Conservation (phyloP, 225 moss, liverwort and hornwort species). For the Takakia lepidozioides region DNA sequence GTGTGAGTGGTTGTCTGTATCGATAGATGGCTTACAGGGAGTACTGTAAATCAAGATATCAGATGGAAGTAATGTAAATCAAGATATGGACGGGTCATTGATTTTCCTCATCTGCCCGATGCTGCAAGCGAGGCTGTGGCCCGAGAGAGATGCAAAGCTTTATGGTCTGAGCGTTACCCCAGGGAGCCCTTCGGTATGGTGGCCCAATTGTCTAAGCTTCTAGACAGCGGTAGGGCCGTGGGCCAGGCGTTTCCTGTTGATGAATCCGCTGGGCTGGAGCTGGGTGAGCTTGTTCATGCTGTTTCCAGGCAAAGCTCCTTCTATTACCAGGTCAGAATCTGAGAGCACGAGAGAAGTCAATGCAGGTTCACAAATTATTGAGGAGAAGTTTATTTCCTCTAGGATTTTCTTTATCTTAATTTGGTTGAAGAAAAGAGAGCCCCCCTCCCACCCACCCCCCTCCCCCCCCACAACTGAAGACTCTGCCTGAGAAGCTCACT, state of each 20-base stretch:
- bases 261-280: conserved; percentile 22
- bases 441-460: too few species aligned
- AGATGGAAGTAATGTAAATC: too few species aligned
- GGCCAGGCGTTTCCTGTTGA: conserved; percentile 29
- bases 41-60: conserved; percentile 44
- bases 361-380: too few species aligned
- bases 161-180: conserved; percentile 41
- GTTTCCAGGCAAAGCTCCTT: conserved; percentile 84
- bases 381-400: too few species aligned
- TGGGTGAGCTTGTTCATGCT: conserved; percentile 39
- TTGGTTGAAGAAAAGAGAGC: too few species aligned
- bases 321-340: conserved; percentile 85
- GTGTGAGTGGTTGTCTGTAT: background rate
- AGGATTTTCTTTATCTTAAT: too few species aligned
- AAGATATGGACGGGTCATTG: conserved; percentile 46
- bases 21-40: conserved; percentile 59
- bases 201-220: conserved; percentile 47
- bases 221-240: conserved; percentile 17
- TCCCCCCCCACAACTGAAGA: too few species aligned
- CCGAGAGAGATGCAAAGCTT: conserved; percentile 41
- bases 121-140: conserved; percentile 48
- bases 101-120: conserved; percentile 39
- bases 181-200: conserved; percentile 56
- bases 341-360: too few species aligned
- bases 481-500: background rate